A percentile compares a stretch with the other conserved stretches of the same genome.
These are phyloP conservation scores for Prunus davidiana DNA, from an alignment of 306 rosid species.

Conservation along the genomic window DNA sequence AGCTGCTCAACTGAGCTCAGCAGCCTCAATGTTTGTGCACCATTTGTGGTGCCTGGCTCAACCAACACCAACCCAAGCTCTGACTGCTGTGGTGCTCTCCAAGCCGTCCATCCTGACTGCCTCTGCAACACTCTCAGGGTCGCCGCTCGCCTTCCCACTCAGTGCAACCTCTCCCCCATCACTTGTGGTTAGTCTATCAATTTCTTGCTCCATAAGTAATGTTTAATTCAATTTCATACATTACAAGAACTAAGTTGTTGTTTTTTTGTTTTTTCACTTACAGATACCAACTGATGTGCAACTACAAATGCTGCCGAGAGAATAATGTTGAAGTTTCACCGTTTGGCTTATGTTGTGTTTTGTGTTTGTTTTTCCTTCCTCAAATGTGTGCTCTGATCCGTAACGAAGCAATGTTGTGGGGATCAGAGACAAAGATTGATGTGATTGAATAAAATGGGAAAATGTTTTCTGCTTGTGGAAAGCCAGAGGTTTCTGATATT, in stretches of 20 bases:
- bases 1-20: constrained; percentile 42
- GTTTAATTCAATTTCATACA: not conserved
- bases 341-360: not conserved
- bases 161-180: constrained; percentile 45
- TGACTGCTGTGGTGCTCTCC: constrained; percentile 55
- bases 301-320: not conserved
- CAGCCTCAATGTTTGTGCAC: constrained; percentile 52
- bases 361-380: not conserved
- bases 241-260: not conserved
- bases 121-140: constrained; percentile 61
- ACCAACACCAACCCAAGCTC: constrained; percentile 35
- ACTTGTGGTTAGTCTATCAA: constrained; percentile 34
- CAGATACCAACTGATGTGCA: constrained; percentile 23
- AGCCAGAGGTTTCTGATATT: not conserved
- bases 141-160: constrained; percentile 50
- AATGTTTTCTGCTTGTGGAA: not conserved
- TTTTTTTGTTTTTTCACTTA: not conserved
- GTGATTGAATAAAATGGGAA: constrained; percentile 6
- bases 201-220: not conserved
- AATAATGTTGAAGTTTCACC: constrained; percentile 20
- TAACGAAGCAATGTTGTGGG: not conserved
- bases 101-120: constrained; percentile 42
- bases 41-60: constrained; percentile 58
- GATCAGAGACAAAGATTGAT: not conserved
- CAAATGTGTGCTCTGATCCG: not conserved